Evolutionary conservation across 2,329 filamentous ascomycete genomes (phyloP), one percentile per base, ranked within the genome.

Genomic region (Beauveria pseudobassiana): DNA sequence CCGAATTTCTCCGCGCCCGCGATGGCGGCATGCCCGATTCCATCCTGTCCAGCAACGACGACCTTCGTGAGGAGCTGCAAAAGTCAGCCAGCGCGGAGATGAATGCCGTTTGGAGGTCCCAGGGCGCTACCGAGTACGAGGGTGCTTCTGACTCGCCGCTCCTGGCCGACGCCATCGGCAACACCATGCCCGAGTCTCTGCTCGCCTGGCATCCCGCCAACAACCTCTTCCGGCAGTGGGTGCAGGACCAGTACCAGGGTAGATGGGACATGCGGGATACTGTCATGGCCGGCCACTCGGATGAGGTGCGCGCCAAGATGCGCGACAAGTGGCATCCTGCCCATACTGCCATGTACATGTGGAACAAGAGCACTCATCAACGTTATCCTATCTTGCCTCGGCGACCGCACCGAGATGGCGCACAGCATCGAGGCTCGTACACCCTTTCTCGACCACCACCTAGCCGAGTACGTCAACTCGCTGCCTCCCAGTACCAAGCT

Each of bases 1-100:
- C 75, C 1, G 80, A 84, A 58, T 77, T 76, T 58, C 72, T 85
- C 2, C 74, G 76, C 12, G 82, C 83, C 65, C 66, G 75, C 1
- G 82, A 85, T 64, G 56, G 54, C 8, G 64, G 75, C n/a, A 72
- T 69, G 69, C 67, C 70, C 0, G 65, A 71, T 0, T n/a, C 54
- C 68, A 68, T n/a, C 50, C 66, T 64, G 51, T 45, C 58, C 14
- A 26, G 42, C 7, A 45, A 65, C 22, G 6, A n/a, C 10, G 61
- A 49, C 14, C 43, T 63, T 2, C 34, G 62, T 10, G 18, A 50
- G 1, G 26, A 59, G 38, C 20, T 48, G 34, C 34, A 51, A 10
- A 24, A 20, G 8, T 18, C 40, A 6, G 53, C 26, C 24, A 22
- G 16, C 24, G 38, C 20, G 3, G 38, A 55, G 24, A 43, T 43